phyloP scores from a whole-genome alignment of 2,329 filamentous ascomycete genomes.

The Colletotrichum sp. region DNA sequence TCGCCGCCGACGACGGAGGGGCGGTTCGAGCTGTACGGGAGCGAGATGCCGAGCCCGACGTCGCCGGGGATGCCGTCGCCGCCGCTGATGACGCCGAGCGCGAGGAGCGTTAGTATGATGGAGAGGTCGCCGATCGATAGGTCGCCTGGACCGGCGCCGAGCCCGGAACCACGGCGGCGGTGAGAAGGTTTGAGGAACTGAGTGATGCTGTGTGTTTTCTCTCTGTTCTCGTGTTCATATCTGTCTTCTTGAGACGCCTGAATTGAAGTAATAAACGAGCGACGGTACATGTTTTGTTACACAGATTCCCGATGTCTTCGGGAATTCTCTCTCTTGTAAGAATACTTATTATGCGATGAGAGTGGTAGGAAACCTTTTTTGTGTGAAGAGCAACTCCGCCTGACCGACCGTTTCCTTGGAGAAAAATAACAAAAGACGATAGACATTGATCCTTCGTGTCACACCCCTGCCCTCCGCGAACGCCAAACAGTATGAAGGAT shows the following conservation, averaged over 20 bases:
- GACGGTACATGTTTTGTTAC: neutral
- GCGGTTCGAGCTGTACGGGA: slow-evolving; percentile 51
- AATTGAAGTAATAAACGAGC: neutral
- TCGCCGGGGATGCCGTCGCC: slow-evolving; percentile 2
- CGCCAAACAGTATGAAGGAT: slow-evolving; percentile 10
- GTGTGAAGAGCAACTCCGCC: neutral
- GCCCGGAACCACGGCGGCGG: neutral
- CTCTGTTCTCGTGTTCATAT: neutral
- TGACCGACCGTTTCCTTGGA: neutral
- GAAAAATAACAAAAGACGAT: neutral
- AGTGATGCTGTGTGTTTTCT: neutral
- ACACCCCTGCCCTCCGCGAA: slow-evolving; percentile 16
- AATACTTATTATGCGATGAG: slow-evolving; percentile 7
- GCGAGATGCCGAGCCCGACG: slow-evolving; percentile 27
- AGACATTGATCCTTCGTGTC: neutral
- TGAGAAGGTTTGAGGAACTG: neutral
- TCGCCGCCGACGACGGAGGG: slow-evolving; percentile 32
- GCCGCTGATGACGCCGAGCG: slow-evolving; percentile 1
- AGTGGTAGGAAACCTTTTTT: neutral
- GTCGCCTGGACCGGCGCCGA: neutral
- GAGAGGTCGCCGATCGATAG: slow-evolving; percentile 6
- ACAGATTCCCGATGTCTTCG: neutral
- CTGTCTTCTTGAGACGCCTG: neutral
- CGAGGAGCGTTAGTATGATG: neutral
- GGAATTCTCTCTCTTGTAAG: neutral